Conservation (phyloP, 768 basidiomycete genomes). For the Sporobolomyces pararoseus region DNA sequence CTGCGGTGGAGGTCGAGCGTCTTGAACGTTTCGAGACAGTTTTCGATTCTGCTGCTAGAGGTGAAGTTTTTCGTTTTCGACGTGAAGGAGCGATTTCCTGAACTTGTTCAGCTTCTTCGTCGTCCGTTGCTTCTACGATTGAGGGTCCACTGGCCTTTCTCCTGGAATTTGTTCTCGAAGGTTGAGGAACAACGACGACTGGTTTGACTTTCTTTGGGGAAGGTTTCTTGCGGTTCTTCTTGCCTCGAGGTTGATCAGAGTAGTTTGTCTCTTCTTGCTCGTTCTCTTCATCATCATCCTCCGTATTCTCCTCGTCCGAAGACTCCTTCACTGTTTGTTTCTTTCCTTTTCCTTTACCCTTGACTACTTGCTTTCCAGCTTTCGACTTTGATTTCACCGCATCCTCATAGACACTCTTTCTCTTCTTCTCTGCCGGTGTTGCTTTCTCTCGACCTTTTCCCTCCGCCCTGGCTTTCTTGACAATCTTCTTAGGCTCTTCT, state of each 20-base stretch:
- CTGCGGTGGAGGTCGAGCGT: background rate
- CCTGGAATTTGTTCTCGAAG: background rate
- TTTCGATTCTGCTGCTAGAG: background rate
- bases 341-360: conserved; percentile 4
- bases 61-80: conserved; percentile 8
- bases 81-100: background rate
- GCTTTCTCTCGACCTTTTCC: conserved; percentile 5
- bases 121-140: background rate
- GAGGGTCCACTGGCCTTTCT: conserved; percentile 2
- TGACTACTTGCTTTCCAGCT: background rate
- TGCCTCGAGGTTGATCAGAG: background rate
- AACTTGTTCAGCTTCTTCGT: background rate
- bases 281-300: background rate
- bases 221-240: conserved; percentile 21
- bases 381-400: background rate
- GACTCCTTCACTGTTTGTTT: background rate
- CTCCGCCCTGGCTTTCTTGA: background rate
- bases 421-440: background rate
- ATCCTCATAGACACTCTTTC: background rate
- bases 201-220: background rate
- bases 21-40: background rate
- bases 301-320: conserved; percentile 5
- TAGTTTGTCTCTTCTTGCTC: conserved; percentile 28
- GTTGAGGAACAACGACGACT: background rate
- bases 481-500: background rate